These are phyloP conservation scores for Monilinia fructicola DNA, from an alignment of 2,329 filamentous ascomycete species.

Conservation along the genomic window DNA sequence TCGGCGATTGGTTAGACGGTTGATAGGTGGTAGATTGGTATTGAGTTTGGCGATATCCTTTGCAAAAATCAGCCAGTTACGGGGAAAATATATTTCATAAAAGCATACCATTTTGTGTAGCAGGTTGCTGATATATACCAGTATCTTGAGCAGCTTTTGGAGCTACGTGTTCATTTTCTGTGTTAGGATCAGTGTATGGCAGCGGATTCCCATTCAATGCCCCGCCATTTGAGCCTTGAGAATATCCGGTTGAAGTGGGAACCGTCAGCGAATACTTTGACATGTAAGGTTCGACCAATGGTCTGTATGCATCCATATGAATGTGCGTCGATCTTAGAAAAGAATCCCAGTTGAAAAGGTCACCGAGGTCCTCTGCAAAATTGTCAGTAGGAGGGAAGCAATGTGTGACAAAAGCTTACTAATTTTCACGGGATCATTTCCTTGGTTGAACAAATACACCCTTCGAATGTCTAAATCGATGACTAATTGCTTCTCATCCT, in stretches of 20 bases:
- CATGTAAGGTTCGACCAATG: conserved; percentile 50
- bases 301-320: conserved; percentile 59
- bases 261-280: conserved; percentile 37
- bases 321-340: conserved; percentile 59
- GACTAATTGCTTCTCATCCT: conserved; percentile 60
- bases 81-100: background rate
- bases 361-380: conserved; percentile 14
- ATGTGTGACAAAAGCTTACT: conserved; percentile 39
- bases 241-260: conserved; percentile 25
- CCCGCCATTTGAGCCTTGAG: conserved; percentile 5
- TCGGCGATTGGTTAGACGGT: conserved; percentile 21
- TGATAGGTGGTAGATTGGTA: conserved; percentile 36
- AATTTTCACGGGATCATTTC: conserved; percentile 46
- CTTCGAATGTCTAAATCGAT: conserved; percentile 53
- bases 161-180: conserved; percentile 24
- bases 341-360: conserved; percentile 58
- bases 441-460: conserved; percentile 55
- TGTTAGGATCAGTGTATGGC: conserved; percentile 29
- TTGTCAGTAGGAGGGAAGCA: background rate
- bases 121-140: conserved; percentile 21
- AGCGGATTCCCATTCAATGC: conserved; percentile 13
- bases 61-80: conserved; percentile 7
- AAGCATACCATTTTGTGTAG: conserved; percentile 25
- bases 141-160: conserved; percentile 25
- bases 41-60: conserved; percentile 19